Evolutionary conservation across 768 basidiomycete species (phyloP), one percentile per base, ranked within the genome.

Genomic region (Lyophyllum decastes): DNA sequence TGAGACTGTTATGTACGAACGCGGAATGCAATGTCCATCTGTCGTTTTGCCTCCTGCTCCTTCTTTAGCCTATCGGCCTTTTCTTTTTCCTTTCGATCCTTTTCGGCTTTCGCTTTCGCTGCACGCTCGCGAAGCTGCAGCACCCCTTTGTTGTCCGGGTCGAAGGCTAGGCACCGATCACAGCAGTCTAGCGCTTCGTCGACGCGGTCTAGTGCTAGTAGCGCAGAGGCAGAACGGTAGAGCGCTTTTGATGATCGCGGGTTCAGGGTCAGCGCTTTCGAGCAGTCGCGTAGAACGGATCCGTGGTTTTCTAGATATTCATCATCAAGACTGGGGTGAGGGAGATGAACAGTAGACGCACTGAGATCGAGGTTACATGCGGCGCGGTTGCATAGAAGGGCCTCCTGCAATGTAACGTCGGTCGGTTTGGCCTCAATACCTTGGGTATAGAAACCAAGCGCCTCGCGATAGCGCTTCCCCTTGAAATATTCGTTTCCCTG

Each of bases 401-500:
- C 87, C 61, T 89, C 89, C 45, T 76, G 75, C 10, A 93, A 64
- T 14, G 63, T 59, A 8, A 61, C 55, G 61, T 92, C 86, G 25
- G 84, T 82, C 10, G 95, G 92, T 55, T 90, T 85, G 19, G 90
- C 92, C 55, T 95, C 92, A 24, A 98, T 65, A 1, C 90, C 96
- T 70, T 95, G 92, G 0, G 88, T 86, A 70, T 98, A 99, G 70
- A 98, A 97, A 0, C 86, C 85, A 8, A 88, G 59, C 0, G 97
- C 97, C 70, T 98, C 95, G 35, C 92, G 83, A 71, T 84, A 90
- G 43, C 92, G 84, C 67, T 92, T 93, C 26, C 88, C 89, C 62
- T 86, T 88, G 76, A 91, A 96, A 66, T 96, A 93, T 54, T 95
- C 94, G 68, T 98, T 98, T 4, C 95, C 97, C 69, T 96, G 93